Evolutionary conservation across 2,329 filamentous ascomycete species (phyloP).

Genomic region (Fusarium nurragi): DNA sequence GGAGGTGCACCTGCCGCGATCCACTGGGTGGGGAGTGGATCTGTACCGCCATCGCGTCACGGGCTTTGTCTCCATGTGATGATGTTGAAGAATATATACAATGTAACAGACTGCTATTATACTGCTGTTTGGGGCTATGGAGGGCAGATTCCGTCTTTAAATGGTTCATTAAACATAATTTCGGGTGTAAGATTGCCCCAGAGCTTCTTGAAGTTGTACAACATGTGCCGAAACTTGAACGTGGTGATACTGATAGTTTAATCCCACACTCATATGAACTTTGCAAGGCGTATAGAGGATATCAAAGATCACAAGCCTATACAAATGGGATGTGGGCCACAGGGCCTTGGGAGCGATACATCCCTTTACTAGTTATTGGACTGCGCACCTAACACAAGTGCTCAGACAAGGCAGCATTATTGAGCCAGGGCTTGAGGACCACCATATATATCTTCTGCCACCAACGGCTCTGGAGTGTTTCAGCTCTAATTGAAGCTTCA

Average conservation of each 20-base stretch:
- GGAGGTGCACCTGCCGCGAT: slow-evolving; percentile 36
- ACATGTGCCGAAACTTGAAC: not conserved
- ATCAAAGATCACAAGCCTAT: not conserved
- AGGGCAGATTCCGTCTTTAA: too few relatives aligned
- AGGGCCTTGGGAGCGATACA: too few relatives aligned
- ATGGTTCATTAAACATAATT: not conserved
- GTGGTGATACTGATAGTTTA: not conserved
- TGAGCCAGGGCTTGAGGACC: not conserved
- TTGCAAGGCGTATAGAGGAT: not conserved
- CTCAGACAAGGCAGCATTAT: not conserved
- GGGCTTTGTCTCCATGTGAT: slow-evolving; percentile 33
- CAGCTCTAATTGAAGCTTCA: not conserved
- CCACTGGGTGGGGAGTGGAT: slow-evolving; percentile 33
- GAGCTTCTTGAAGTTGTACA: not conserved
- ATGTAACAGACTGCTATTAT: not conserved
- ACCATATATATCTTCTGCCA: not conserved
- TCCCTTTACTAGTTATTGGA: not conserved
- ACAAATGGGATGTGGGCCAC: not conserved
- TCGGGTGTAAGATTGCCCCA: not conserved
- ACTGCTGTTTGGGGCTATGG: too few relatives aligned
- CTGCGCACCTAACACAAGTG: not conserved
- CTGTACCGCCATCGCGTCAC: slow-evolving; percentile 23
- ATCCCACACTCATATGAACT: not conserved
- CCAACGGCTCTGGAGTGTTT: not conserved
- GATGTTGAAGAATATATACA: not conserved